Base-by-base conservation (phyloP, 2,329 filamentous ascomycete genomes). In the Hymenoscyphus repandus region DNA sequence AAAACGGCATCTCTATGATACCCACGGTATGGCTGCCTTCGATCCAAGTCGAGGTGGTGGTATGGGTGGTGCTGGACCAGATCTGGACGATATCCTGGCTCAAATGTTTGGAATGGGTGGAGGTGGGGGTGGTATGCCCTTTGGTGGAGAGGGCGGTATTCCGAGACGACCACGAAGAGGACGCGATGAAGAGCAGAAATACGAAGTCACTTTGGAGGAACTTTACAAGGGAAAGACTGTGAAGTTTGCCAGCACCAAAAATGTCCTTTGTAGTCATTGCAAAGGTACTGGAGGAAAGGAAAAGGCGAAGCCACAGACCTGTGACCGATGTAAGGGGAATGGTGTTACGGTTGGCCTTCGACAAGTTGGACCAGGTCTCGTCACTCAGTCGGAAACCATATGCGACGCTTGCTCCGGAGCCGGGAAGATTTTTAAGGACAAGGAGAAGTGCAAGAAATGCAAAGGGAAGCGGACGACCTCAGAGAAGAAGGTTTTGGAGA, bases 201-300 rank as follows among this genome's bases (percentile, higher is more conserved):
- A 99, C 72, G 85, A 90, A 67, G 88, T 97, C 51, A 87, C 83
- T 2, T 73, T 99, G 53, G 93, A 97, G 69, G 93, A 99, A 70
- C 77, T 99, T 31, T 99, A 97, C 79, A 96, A 95, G 73, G 93
- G 93, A 64, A 96, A 97, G 77, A 96, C 93, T 1, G 93, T 95
- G 66, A 93, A 95, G 72, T 96, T 99, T 68, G 85, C 90, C 7
- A 93, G 88, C 65, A 95, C 91, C 64, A 97, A 97, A 75, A 92
- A 96, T 66, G 80, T 96, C 55, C 77, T 96, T 55, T 99, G 93
- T 72, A 78, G 78, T 52, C 79, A 83, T 62, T 99, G 93, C 75
- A 92, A 91, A 67, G 93, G 93, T 40, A 82, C 78, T 42, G 93
- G 93, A 37, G 93, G 88, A 57, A 96, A 95, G 71, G 88, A 95